Evolutionary conservation across 1,139 yeast species (phyloP).

Genomic region (Yamadazyma taylorii): DNA sequence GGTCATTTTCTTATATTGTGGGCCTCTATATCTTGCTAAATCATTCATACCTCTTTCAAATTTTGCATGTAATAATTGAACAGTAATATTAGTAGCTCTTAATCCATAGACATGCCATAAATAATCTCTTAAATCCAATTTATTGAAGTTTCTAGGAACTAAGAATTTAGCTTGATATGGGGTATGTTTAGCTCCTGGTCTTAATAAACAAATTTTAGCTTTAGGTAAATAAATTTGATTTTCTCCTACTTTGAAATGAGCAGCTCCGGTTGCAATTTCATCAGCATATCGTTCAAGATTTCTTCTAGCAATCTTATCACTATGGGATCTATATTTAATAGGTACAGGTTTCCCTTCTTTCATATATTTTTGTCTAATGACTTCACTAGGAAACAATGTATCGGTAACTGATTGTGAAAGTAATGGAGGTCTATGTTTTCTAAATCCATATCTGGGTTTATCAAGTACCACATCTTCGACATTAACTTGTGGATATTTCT

Average conservation of each 20-base stretch:
- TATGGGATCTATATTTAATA: conserved; percentile 35
- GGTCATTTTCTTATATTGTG: conserved; percentile 92
- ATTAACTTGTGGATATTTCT: conserved; percentile 42
- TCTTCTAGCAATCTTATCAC: conserved; percentile 40
- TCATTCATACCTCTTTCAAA: conserved; percentile 62
- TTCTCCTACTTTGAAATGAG: conserved; percentile 82
- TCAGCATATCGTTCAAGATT: conserved; percentile 48
- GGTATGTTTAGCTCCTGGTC: conserved; percentile 92
- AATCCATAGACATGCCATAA: conserved; percentile 84
- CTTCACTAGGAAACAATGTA: conserved; percentile 42
- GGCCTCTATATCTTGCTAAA: conserved; percentile 70
- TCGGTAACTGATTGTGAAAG: conserved; percentile 42
- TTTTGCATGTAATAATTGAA: conserved; percentile 76
- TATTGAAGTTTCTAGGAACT: conserved; percentile 89
- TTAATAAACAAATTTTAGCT: conserved; percentile 72
- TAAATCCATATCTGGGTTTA: conserved; percentile 40
- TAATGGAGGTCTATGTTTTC: conserved; percentile 40
- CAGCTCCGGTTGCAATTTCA: conserved; percentile 60
- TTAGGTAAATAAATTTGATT: conserved; percentile 76
- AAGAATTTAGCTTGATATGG: conserved; percentile 94
- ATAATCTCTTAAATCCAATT: conserved; percentile 88
- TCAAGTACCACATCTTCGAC: conserved; percentile 39
- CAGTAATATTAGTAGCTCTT: conserved; percentile 83
- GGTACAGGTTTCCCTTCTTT: conserved; percentile 47
- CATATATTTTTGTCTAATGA: conserved; percentile 34